Evolutionary conservation across 179 eudicot genomes (phyloP), one percentile per base, ranked within the genome.

Genomic region (Carnegiea gigantea): DNA sequence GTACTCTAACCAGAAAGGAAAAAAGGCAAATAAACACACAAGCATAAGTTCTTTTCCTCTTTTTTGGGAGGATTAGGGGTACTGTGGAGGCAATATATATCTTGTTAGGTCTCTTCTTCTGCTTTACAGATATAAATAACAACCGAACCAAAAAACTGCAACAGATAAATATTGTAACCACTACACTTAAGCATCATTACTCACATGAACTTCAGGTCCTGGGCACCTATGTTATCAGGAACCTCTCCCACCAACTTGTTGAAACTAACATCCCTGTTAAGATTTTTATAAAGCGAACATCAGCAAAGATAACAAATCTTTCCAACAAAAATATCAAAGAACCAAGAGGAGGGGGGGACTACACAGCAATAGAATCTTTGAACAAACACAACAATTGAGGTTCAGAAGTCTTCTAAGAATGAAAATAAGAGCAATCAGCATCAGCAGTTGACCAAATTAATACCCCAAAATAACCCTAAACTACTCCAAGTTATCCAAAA

Each of bases 241-340:
- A 93, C 88, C 80, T 71, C 82, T 44, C 97, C 93, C 36, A 28
- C 81, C 74, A 92, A 82, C 71, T 84, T 88, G 84, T 92, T 92
- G 87, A 92, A 93, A 85, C 93, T 92, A 78, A 89, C 88, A 82
- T 93, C 97, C 81, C 95, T 90, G 89, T 70, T 70, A 60, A 75
- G 81, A 78, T 43, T 9, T 15, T 46, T 73, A 67, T 3, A 74
- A 4, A 79, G 28, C 44, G 23, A 81, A 68, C 23, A 80, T 82
- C 78, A 85, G 49, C 9, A 74, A 60, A 78, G 51, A 17, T 4
- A 49, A 38, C 48, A 9, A 60, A 54, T 46, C 5, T 33, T 33
- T 68, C 38, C 71, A 67, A 30, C 4, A 30, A 68, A 68, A 0
- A 15, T 68, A 15, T 68, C 43, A 5, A 67, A 11, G 2, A 26